Evolutionary conservation across 768 basidiomycete genomes (phyloP).

Genomic region (Rhizopogon rudus): DNA sequence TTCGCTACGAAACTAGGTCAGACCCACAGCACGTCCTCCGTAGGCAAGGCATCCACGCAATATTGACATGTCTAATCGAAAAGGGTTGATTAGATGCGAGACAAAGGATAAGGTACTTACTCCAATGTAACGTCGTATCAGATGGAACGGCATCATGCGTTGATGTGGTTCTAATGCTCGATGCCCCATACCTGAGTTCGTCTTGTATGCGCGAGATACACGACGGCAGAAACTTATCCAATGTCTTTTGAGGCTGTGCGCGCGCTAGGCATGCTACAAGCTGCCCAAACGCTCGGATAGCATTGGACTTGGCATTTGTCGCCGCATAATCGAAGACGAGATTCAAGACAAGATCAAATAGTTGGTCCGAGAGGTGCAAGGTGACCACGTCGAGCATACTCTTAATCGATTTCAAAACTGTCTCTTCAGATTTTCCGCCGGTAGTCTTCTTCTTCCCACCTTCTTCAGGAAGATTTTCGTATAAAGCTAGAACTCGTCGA

Average conservation of each 20-base stretch:
- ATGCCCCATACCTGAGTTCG: slow-evolving; percentile 88
- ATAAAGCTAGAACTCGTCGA: slow-evolving; percentile 73
- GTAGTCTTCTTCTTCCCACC: slow-evolving; percentile 83
- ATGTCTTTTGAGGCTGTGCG: slow-evolving; percentile 67
- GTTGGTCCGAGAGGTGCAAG: slow-evolving; percentile 53
- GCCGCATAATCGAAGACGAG: slow-evolving; percentile 84
- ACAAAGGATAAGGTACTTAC: slow-evolving; percentile 35
- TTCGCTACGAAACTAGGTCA: neutral
- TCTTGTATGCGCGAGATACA: slow-evolving; percentile 74
- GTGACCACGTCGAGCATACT: slow-evolving; percentile 78
- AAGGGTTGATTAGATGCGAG: neutral
- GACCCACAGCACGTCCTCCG: slow-evolving; percentile 56
- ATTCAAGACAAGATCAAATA: slow-evolving; percentile 84
- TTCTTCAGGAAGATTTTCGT: slow-evolving; percentile 93
- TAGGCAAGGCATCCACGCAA: slow-evolving; percentile 79
- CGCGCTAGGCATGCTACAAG: slow-evolving; percentile 82
- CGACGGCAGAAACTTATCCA: slow-evolving; percentile 76
- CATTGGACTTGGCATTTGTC: slow-evolving; percentile 86
- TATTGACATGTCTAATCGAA: slow-evolving; percentile 63
- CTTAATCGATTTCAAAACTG: slow-evolving; percentile 72
- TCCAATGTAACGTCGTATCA: slow-evolving; percentile 92
- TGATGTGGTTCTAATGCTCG: slow-evolving; percentile 77
- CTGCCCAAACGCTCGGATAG: slow-evolving; percentile 87
- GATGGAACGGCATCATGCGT: slow-evolving; percentile 69
- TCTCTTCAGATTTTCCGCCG: slow-evolving; percentile 79